Evolutionary conservation across 345 rosid species (phyloP), one percentile per base, ranked within the genome.

Genomic region (Aquilaria malaccensis): DNA sequence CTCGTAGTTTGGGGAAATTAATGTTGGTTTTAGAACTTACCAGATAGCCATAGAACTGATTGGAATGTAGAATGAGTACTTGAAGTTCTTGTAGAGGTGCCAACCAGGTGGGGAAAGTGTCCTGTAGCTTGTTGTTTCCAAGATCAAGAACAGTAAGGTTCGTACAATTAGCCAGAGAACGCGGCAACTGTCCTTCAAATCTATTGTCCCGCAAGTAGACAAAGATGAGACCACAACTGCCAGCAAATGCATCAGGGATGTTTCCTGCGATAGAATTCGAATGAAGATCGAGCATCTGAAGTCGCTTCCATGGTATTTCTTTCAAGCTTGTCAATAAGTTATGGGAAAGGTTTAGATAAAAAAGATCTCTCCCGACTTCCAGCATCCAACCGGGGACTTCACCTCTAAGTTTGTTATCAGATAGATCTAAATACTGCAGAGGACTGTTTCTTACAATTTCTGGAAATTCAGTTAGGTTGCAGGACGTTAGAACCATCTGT

Each of bases 91-190:
- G 59, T 3, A 76, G 78, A 52, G 52, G 7, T 62, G 9, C 74
- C 60, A 72, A 64, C 78, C 76, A 74, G 46, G 5, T 2, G 0
- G 75, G 81, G 13, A 81, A 74, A 3, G 43, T 56, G 50, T 52
- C 78, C 2, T 66, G 48, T 3, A 78, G 53, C 29, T 43, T 49
- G 11, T 76, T 81, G 59, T 74, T 67, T 2, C 70, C 65, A 6
- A 83, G 33, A 45, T 80, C 70, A 0, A 79, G 7, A 32, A 80
- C 54, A 56, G 71, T 60, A 12, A 82, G 13, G 7, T 6, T 1
- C 32, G 10, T 45, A 29, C 80, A 72, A 6, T 67, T 55, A 2
- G 10, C 12, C 32, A 82, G 14, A 6, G 73, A 61, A 11, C 3
- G 33, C 5, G 81, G 70, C 2, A 62, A 6, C 1, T 12, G 15